phyloP scores from a whole-genome alignment of 768 basidiomycete species.

The Boletus edulis region DNA sequence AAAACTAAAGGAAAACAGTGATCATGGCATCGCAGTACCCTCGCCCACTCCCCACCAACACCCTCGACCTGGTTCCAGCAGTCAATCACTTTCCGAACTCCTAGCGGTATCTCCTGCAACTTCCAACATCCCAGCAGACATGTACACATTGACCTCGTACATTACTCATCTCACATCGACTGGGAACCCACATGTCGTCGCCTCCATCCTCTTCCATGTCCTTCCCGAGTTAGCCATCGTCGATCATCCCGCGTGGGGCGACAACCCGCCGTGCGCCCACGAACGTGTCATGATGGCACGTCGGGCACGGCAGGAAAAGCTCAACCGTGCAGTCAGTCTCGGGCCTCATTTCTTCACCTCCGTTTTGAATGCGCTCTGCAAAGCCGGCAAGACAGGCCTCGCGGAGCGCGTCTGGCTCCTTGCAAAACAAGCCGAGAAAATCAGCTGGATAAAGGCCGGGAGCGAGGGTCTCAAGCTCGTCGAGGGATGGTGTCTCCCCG shows the following conservation, averaged over 20 bases:
- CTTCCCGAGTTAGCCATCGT: conserved; percentile 51
- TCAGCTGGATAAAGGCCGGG: conserved; percentile 43
- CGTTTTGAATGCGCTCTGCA: conserved; percentile 59
- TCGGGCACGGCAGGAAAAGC: conserved; percentile 27
- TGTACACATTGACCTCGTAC: conserved; percentile 49
- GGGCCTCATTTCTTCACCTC: conserved; percentile 62
- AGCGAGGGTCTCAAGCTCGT: conserved; percentile 18
- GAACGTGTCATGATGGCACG: conserved; percentile 27
- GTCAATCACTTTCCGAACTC: conserved; percentile 10
- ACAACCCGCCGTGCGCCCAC: conserved; percentile 21
- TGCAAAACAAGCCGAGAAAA: conserved; percentile 55
- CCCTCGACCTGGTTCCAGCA: background rate
- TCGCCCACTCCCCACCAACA: background rate
- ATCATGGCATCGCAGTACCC: conserved; percentile 25
- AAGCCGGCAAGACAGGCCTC: conserved; percentile 50
- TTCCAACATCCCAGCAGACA: conserved; percentile 34
- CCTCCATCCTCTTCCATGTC: conserved; percentile 47
- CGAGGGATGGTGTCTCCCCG: conserved; percentile 62
- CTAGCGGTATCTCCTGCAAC: conserved; percentile 13
- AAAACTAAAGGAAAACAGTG: conserved; percentile 16
- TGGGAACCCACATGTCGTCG: conserved; percentile 45
- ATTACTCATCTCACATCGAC: conserved; percentile 51
- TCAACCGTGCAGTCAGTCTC: conserved; percentile 43
- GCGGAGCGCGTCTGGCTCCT: conserved; percentile 66
- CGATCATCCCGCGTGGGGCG: conserved; percentile 40